These are phyloP conservation scores for Collybia sp. DNA, from an alignment of 768 basidiomycete genomes.

Conservation along the genomic window DNA sequence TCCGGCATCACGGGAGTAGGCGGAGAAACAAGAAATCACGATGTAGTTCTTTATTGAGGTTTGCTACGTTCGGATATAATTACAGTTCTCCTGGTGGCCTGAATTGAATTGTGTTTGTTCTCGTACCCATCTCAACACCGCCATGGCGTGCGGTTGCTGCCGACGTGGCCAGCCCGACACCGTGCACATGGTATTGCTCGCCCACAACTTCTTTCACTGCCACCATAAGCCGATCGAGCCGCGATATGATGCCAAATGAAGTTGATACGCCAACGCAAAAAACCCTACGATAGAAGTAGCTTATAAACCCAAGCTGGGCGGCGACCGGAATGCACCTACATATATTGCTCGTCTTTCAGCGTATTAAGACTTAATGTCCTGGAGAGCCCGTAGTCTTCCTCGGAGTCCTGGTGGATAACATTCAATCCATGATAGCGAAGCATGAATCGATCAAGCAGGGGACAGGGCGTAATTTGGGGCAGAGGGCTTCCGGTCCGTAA, in stretches of 20 bases:
- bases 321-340: constrained; percentile 40
- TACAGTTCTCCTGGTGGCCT: too few species aligned
- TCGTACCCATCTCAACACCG: too few species aligned
- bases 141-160: too few species aligned
- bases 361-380: constrained; percentile 67
- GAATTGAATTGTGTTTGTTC: too few species aligned
- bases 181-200: constrained; percentile 83
- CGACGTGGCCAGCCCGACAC: constrained; percentile 38
- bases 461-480: constrained; percentile 85
- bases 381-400: constrained; percentile 74
- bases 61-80: too few species aligned
- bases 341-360: constrained; percentile 71
- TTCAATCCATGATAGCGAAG: constrained; percentile 52
- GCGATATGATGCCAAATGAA: constrained; percentile 61
- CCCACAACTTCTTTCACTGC: constrained; percentile 85
- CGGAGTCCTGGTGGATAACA: constrained; percentile 64
- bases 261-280: constrained; percentile 75
- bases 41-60: too few species aligned
- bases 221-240: constrained; percentile 74
- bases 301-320: neutral
- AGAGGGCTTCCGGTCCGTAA: constrained; percentile 70
- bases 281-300: constrained; percentile 29
- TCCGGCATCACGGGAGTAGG: too few species aligned
- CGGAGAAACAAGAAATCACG: too few species aligned
- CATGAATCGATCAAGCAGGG: constrained; percentile 46